phyloP scores from a whole-genome alignment of 306 rosid genomes.

The Cucurbita pepo region DNA sequence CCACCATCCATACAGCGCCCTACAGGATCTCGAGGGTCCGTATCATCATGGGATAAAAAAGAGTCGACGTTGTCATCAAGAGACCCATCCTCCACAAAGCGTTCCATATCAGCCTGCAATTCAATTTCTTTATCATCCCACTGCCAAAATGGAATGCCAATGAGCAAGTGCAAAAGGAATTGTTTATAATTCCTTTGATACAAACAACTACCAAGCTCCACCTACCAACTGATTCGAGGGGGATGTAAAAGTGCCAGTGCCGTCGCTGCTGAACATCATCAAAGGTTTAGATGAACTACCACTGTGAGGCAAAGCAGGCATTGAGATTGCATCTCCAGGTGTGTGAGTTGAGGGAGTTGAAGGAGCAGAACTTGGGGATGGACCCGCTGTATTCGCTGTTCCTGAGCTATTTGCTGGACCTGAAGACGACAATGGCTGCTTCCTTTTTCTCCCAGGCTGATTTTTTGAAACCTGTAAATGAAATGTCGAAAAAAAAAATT shows the following conservation, averaged over 20 bases:
- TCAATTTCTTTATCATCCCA: constrained; percentile 99
- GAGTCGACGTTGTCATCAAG: constrained; percentile 95
- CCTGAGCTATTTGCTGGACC: constrained; percentile 99
- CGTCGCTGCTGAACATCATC: constrained; percentile 76
- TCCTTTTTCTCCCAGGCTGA: constrained; percentile 95
- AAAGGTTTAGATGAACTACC: constrained; percentile 80
- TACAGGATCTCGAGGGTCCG: constrained; percentile 83
- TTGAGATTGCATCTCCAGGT: constrained; percentile 90
- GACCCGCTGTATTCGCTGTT: constrained; percentile 92
- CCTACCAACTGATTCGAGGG: constrained; percentile 94
- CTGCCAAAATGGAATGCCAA: constrained; percentile 91
- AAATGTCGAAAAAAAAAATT: constrained; percentile 6
- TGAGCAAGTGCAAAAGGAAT: constrained; percentile 62
- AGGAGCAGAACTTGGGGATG: constrained; percentile 97
- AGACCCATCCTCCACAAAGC: constrained; percentile 88
- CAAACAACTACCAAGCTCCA: constrained; percentile 12
- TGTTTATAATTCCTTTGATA: constrained; percentile 30
- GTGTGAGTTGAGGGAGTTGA: constrained; percentile 98
- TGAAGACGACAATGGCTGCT: constrained; percentile 91
- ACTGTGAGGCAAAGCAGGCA: constrained; percentile 83
- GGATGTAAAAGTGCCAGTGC: constrained; percentile 73
- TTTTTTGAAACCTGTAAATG: constrained; percentile 70
- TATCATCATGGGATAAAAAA: constrained; percentile 93
- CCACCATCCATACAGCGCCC: constrained; percentile 93
- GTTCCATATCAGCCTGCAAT: constrained; percentile 99